These are phyloP conservation scores for Exsudoporus frostii DNA, from an alignment of 768 basidiomycete species.

Conservation along the genomic window DNA sequence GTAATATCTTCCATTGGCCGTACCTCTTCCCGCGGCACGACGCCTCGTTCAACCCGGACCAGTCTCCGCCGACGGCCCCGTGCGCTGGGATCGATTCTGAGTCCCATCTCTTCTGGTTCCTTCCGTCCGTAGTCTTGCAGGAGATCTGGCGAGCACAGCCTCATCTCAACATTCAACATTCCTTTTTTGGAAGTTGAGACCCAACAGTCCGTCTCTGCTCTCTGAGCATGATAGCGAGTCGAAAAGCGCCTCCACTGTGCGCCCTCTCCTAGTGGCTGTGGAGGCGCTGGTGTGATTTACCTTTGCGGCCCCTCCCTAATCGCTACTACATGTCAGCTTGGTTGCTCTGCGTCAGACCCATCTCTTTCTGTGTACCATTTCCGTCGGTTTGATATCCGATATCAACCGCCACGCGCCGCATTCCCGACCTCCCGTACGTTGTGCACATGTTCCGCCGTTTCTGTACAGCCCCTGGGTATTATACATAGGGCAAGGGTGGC, in stretches of 20 bases:
- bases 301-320: conserved; percentile 11
- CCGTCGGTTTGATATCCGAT: conserved; percentile 3
- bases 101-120: conserved; percentile 9
- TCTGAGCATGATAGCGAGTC: conserved; percentile 4
- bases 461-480: conserved; percentile 4
- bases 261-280: conserved; percentile 21
- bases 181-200: conserved; percentile 23
- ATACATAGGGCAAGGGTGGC: conserved; percentile 4
- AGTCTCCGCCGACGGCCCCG: conserved; percentile 34
- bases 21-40: conserved; percentile 32
- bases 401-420: conserved; percentile 8
- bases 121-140: conserved; percentile 11
- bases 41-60: background rate
- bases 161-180: conserved; percentile 25
- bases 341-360: background rate
- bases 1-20: conserved; percentile 29
- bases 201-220: conserved; percentile 17
- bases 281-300: conserved; percentile 22
- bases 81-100: conserved; percentile 11
- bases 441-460: background rate
- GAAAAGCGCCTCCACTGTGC: background rate
- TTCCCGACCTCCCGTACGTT: background rate
- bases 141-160: background rate
- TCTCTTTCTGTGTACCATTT: conserved; percentile 5
- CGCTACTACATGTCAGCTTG: background rate